Conservation (phyloP, 1,139 yeast species). For the Zygoascus meyerae region DNA sequence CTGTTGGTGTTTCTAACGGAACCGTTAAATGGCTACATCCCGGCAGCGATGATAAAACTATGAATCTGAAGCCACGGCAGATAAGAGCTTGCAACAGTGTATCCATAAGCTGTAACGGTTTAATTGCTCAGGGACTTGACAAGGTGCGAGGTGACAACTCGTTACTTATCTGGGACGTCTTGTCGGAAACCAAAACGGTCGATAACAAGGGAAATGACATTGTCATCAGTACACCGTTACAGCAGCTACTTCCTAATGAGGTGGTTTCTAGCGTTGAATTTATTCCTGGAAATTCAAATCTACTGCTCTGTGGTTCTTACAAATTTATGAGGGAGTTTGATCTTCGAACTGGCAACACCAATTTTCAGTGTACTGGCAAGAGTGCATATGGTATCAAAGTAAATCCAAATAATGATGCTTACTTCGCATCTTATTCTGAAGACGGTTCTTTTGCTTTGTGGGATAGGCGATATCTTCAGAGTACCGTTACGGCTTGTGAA, state of each 20-base stretch:
- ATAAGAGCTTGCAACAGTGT: constrained; percentile 70
- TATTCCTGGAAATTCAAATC: constrained; percentile 52
- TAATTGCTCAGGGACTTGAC: constrained; percentile 76
- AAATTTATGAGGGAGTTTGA: constrained; percentile 78
- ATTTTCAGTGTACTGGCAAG: constrained; percentile 69
- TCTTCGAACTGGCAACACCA: constrained; percentile 60
- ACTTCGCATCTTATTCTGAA: constrained; percentile 71
- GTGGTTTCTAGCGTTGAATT: constrained; percentile 65
- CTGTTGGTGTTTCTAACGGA: constrained; percentile 73
- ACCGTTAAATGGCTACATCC: constrained; percentile 60
- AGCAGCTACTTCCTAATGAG: constrained; percentile 66
- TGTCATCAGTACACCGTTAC: constrained; percentile 39
- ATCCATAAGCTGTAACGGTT: constrained; percentile 58
- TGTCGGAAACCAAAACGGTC: constrained; percentile 18
- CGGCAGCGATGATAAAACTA: constrained; percentile 36
- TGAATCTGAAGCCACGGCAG: constrained; percentile 58
- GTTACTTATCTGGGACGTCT: constrained; percentile 77
- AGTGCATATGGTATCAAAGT: constrained; percentile 63
- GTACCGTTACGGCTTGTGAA: constrained; percentile 30
- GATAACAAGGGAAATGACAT: background rate
- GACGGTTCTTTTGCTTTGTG: constrained; percentile 82
- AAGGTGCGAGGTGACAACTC: constrained; percentile 74
- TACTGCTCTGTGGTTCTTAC: constrained; percentile 67
- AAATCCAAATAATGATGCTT: constrained; percentile 60
- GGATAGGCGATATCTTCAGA: constrained; percentile 67